Percentiles rank a stretch among this genome's conserved stretches.
phyloP scores from a whole-genome alignment of 2,329 filamentous ascomycete genomes.

The Biscogniauxia sp. region DNA sequence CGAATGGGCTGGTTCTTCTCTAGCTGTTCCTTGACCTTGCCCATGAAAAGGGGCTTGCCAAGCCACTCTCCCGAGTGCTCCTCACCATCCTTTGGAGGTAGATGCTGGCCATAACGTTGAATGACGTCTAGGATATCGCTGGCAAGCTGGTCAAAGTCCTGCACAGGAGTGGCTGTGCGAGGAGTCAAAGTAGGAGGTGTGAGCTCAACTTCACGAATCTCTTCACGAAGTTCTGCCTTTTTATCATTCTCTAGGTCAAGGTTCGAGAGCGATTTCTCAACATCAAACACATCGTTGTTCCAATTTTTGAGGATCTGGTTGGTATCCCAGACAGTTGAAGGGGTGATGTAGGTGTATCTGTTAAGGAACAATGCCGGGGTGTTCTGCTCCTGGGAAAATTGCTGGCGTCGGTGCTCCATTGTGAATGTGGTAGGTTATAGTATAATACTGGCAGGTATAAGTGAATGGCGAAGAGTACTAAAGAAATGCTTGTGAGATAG shows the following conservation, averaged over 20 bases:
- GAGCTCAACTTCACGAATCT: slow-evolving; percentile 1
- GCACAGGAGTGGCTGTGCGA: not conserved
- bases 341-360: not conserved
- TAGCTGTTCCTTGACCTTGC: not conserved
- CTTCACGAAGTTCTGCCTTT: not conserved
- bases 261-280: not conserved
- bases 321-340: not conserved
- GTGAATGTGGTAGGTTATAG: not conserved
- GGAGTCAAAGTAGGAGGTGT: not conserved
- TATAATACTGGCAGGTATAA: not conserved
- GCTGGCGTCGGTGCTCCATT: not conserved
- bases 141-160: not conserved
- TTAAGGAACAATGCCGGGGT: not conserved
- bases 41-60: slow-evolving; percentile 4
- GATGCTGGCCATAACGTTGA: slow-evolving; percentile 2
- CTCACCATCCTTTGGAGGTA: not conserved
- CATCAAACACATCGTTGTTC: not conserved
- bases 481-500: not conserved
- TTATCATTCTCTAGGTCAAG: not conserved
- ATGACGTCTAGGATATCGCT: slow-evolving; percentile 4
- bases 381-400: not conserved
- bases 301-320: not conserved
- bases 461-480: not conserved
- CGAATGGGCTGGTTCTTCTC: not conserved
- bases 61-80: not conserved